These are phyloP conservation scores for Letharia columbiana DNA, from an alignment of 495 filamentous ascomycete species.

Conservation along the genomic window DNA sequence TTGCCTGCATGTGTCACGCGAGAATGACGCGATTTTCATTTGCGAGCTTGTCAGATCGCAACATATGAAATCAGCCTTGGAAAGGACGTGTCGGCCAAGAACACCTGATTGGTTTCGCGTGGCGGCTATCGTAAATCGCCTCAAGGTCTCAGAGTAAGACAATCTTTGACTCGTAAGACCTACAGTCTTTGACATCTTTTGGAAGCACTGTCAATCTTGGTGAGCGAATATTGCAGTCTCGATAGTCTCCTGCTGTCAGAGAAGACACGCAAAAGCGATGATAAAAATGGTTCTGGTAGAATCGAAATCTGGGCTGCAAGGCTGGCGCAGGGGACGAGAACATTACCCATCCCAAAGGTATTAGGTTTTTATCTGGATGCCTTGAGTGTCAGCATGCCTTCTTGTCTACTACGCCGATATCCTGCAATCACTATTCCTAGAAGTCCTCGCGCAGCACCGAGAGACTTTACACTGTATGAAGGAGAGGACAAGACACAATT, in stretches of 20 bases:
- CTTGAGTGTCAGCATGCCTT: neutral
- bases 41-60: slow-evolving; percentile 10
- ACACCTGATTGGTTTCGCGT: slow-evolving; percentile 14
- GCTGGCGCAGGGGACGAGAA: neutral
- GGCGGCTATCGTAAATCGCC: slow-evolving; percentile 18
- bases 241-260: neutral
- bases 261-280: neutral
- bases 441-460: neutral
- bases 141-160: slow-evolving; percentile 8
- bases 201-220: neutral
- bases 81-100: slow-evolving; percentile 2
- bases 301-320: neutral
- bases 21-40: slow-evolving; percentile 2
- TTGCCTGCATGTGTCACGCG: slow-evolving; percentile 1
- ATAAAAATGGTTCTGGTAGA: neutral
- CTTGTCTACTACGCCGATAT: neutral
- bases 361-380: neutral
- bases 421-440: neutral
- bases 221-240: slow-evolving; percentile 7
- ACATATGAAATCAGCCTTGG: neutral
- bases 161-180: neutral
- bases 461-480: neutral
- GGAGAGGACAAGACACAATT: neutral
- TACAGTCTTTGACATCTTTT: slow-evolving; percentile 5
- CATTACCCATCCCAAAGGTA: neutral